phyloP scores from a whole-genome alignment of 768 basidiomycete genomes.

The Russula sp. region DNA sequence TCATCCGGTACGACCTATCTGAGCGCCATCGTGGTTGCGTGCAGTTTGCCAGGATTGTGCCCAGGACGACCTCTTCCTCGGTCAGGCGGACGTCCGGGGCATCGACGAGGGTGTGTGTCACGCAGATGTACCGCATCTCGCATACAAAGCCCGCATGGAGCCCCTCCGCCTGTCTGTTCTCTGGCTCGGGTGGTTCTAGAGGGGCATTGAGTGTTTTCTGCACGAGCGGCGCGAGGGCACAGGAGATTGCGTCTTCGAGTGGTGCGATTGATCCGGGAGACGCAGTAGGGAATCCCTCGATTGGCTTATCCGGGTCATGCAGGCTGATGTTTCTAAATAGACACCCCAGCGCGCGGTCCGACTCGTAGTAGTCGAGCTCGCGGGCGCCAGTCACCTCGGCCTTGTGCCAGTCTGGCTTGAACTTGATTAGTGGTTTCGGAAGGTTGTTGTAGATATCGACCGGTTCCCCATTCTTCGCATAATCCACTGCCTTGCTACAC shows the following conservation, averaged over 20 bases:
- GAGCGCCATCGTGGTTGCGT: not conserved
- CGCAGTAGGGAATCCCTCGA: not conserved
- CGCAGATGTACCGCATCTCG: not conserved
- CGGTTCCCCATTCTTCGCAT: not conserved
- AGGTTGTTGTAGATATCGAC: not conserved
- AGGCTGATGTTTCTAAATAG: constrained; percentile 39
- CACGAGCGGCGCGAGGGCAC: constrained; percentile 3
- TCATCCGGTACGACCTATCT: not conserved
- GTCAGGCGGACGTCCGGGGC: not conserved
- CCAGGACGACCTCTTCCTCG: not conserved
- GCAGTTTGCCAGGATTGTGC: not conserved
- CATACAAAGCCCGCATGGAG: not conserved
- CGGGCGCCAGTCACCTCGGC: not conserved
- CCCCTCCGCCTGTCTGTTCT: not conserved
- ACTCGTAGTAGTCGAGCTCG: not conserved
- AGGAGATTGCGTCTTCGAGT: constrained; percentile 2
- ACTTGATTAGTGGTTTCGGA: not conserved
- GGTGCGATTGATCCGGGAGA: not conserved
- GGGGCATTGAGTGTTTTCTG: not conserved
- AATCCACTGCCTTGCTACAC: not conserved
- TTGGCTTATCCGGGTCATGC: constrained; percentile 33
- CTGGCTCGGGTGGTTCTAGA: not conserved
- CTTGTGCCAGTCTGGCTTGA: constrained; percentile 1
- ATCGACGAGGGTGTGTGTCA: not conserved
- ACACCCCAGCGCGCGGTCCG: not conserved